These are phyloP conservation scores for Calycina herbarum DNA, from an alignment of 2,329 filamentous ascomycete species.

Conservation along the genomic window DNA sequence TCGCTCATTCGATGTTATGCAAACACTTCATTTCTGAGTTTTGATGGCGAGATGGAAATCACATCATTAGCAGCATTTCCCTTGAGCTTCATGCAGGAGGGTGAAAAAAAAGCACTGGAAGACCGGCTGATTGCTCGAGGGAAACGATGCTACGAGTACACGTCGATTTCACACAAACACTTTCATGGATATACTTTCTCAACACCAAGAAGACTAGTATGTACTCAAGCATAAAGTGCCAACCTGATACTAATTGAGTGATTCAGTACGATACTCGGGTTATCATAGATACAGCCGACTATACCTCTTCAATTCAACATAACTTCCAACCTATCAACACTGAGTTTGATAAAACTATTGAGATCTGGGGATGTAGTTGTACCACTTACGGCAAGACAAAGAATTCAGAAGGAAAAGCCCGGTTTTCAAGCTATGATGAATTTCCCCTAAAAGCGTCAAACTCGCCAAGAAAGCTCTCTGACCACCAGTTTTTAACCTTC, in stretches of 20 bases:
- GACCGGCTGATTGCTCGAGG: constrained; percentile 3
- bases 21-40: neutral
- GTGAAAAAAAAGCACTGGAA: neutral
- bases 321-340: neutral
- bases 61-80: neutral
- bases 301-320: neutral
- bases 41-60: constrained; percentile 5
- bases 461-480: too few relatives aligned
- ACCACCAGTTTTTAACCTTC: too few relatives aligned
- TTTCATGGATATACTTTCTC: neutral
- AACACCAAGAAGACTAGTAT: neutral
- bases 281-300: neutral
- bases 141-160: neutral
- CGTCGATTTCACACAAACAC: neutral
- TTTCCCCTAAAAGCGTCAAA: too few relatives aligned
- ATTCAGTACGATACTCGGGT: too few relatives aligned
- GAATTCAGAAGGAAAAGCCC: too few relatives aligned
- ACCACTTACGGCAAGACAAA: too few relatives aligned
- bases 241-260: too few relatives aligned
- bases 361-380: too few relatives aligned
- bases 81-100: neutral
- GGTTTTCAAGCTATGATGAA: too few relatives aligned
- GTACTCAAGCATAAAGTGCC: neutral
- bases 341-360: too few relatives aligned
- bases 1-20: neutral